Evolutionary conservation across 345 rosid species (phyloP).

Genomic region (Psidium guajava): DNA sequence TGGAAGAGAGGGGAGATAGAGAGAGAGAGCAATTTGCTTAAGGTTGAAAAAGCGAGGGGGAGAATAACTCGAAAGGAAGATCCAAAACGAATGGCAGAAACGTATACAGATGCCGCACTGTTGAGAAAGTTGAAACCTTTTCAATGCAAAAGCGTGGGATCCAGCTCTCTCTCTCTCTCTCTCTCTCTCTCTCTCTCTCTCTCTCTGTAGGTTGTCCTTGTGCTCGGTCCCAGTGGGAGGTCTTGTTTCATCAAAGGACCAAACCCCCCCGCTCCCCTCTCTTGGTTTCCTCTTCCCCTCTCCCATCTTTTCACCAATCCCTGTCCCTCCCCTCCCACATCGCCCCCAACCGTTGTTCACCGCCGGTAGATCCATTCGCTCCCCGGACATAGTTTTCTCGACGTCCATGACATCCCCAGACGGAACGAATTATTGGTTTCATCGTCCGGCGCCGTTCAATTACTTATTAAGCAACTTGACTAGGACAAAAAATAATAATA

Average conservation of each 20-base stretch:
- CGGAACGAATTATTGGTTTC: not conserved
- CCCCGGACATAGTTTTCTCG: not conserved
- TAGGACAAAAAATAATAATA: not conserved
- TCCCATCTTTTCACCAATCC: not conserved
- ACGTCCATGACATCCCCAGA: not conserved
- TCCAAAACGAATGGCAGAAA: not conserved
- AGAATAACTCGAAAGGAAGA: not conserved
- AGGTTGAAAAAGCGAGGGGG: not conserved
- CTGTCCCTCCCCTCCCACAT: not conserved
- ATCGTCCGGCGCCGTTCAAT: not conserved
- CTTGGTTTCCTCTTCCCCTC: not conserved
- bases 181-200: not conserved
- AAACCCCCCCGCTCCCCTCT: not conserved
- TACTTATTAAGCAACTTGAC: not conserved
- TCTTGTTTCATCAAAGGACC: not conserved
- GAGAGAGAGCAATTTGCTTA: not conserved
- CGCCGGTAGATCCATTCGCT: not conserved
- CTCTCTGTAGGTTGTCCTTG: not conserved
- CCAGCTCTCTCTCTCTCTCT: not conserved
- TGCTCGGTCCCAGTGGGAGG: not conserved
- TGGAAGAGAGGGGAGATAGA: not conserved
- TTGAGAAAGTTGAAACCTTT: not conserved
- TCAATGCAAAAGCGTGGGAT: not conserved
- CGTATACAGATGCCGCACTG: not conserved
- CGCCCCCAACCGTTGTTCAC: not conserved